phyloP scores from a whole-genome alignment of 345 rosid species.

The Orychophragmus violaceus region DNA sequence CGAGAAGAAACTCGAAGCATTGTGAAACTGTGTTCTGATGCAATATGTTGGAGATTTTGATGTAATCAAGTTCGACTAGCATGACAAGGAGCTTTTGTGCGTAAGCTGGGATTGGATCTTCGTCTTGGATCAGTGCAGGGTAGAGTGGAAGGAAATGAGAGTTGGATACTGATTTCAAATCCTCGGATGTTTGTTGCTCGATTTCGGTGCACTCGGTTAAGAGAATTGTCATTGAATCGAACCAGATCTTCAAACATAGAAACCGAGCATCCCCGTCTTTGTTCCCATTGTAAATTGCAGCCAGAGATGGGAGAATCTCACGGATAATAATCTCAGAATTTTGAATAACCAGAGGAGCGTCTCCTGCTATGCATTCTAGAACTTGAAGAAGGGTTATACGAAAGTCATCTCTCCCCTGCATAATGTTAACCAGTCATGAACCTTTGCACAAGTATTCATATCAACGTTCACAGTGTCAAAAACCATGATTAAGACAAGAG shows the following conservation, averaged over 20 bases:
- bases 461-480: neutral
- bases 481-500: neutral
- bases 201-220: conserved; percentile 55
- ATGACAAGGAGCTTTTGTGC: conserved; percentile 96
- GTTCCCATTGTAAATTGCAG: conserved; percentile 75
- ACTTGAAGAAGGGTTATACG: conserved; percentile 84
- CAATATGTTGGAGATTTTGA: conserved; percentile 67
- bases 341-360: conserved; percentile 48
- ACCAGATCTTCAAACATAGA: conserved; percentile 82
- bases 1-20: conserved; percentile 87
- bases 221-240: conserved; percentile 70
- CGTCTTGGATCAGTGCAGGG: conserved; percentile 85
- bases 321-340: conserved; percentile 47
- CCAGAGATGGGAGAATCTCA: conserved; percentile 79
- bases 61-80: conserved; percentile 71
- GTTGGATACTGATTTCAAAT: conserved; percentile 67
- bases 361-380: conserved; percentile 75
- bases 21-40: conserved; percentile 78
- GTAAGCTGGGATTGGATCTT: conserved; percentile 95
- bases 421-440: neutral
- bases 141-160: conserved; percentile 91
- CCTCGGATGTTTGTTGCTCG: conserved; percentile 48
- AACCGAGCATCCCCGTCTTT: conserved; percentile 92
- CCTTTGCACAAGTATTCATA: too few relatives aligned
- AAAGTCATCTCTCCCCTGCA: conserved; percentile 92